These are phyloP conservation scores for Aristolochia contorta DNA, from an alignment of 164 flowering plant species.

Conservation along the genomic window DNA sequence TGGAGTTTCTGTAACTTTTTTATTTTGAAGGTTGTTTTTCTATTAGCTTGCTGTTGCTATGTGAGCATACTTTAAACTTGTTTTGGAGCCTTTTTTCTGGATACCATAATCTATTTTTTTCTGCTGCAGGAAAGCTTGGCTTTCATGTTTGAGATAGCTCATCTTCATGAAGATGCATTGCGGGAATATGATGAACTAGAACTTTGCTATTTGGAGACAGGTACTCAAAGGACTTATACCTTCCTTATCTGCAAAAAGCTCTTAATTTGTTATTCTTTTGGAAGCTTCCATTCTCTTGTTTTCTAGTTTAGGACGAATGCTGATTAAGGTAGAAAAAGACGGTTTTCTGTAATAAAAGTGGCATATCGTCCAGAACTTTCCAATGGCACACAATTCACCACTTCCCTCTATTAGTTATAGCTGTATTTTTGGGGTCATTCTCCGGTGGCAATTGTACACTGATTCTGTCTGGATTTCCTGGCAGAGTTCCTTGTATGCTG, in stretches of 20 bases:
- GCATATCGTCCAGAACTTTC: no score
- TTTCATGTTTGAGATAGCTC: conserved; percentile 95
- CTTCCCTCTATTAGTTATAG: no score
- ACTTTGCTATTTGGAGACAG: conserved; percentile 91
- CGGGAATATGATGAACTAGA: conserved; percentile 98
- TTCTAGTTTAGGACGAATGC: no score
- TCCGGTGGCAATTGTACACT: no score
- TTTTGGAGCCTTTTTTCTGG: not conserved
- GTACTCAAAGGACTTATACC: conserved; percentile 18
- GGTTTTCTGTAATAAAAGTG: no score
- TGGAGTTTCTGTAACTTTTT: conserved; percentile 98
- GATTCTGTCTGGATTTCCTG: no score
- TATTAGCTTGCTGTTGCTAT: not conserved
- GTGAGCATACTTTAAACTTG: not conserved
- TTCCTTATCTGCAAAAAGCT: not conserved
- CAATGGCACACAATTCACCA: no score
- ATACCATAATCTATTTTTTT: not conserved
- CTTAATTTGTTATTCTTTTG: not conserved
- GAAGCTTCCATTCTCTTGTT: not conserved
- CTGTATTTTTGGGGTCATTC: no score
- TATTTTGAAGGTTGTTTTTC: conserved; percentile 66
- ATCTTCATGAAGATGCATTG: conserved; percentile 91
- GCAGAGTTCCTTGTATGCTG: no score
- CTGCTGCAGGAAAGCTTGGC: conserved; percentile 89
- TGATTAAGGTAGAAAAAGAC: no score